Conservation (phyloP, 139 green algal species). For the Tetradesmus lagerheimii region DNA sequence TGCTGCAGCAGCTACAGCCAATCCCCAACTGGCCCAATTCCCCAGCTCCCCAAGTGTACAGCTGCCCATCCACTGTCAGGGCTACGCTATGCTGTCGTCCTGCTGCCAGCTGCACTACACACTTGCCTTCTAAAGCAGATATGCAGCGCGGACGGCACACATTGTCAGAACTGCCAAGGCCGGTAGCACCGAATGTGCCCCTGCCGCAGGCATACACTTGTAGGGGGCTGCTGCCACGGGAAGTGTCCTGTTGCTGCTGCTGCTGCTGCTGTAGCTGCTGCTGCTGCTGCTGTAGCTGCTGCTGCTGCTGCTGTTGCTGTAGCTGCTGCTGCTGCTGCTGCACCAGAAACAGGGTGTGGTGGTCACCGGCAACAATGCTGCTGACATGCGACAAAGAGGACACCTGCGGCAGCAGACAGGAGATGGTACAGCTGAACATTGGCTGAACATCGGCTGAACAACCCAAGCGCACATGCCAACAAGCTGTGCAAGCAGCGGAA, state of each 20-base stretch:
- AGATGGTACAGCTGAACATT: too few relatives aligned
- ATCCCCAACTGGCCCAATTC: conserved; percentile 64
- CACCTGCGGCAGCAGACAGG: background rate
- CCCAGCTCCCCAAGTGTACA: conserved; percentile 72
- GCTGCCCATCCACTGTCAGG: conserved; percentile 50
- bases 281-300: too few relatives aligned
- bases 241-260: background rate
- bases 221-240: background rate
- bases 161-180: conserved; percentile 66
- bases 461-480: background rate
- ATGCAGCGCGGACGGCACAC: conserved; percentile 57
- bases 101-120: conserved; percentile 70
- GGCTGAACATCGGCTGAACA: too few relatives aligned
- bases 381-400: background rate
- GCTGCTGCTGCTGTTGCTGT: conserved; percentile 11
- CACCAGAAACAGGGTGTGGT: conserved; percentile 75
- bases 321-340: too few relatives aligned
- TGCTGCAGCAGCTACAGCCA: conserved; percentile 21
- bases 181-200: conserved; percentile 76
- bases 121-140: conserved; percentile 47
- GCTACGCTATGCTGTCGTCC: conserved; percentile 72
- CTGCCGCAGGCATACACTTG: conserved; percentile 72
- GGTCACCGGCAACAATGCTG: conserved; percentile 70
- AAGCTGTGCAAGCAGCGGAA: too few relatives aligned
- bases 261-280: conserved; percentile 29